These are phyloP conservation scores for Hypholoma sublateritium DNA, from an alignment of 768 basidiomycete genomes.

Conservation along the genomic window DNA sequence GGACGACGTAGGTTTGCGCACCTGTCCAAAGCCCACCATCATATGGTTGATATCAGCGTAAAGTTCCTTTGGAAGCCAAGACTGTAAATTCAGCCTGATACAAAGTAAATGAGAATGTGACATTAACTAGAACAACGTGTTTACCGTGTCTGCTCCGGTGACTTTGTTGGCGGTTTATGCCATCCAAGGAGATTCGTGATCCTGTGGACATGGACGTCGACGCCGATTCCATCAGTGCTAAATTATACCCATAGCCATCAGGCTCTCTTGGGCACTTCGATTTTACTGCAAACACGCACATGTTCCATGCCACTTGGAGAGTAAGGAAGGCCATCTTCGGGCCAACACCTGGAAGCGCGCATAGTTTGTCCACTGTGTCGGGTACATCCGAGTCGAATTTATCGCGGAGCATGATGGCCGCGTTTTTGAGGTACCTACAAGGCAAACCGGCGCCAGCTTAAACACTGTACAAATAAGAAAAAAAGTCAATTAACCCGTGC, in stretches of 20 bases:
- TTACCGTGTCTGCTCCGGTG: constrained; percentile 85
- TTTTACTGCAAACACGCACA: constrained; percentile 44
- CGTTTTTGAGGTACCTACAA: constrained; percentile 69
- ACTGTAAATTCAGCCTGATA: constrained; percentile 70
- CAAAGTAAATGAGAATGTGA: not conserved
- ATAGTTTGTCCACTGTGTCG: constrained; percentile 83
- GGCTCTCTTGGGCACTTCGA: not conserved
- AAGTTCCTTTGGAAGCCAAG: constrained; percentile 77
- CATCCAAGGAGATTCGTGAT: constrained; percentile 93
- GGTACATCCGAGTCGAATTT: constrained; percentile 85
- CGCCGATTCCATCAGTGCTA: constrained; percentile 89
- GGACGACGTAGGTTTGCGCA: constrained; percentile 22
- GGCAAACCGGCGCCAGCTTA: not conserved
- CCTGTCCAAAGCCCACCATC: constrained; percentile 87
- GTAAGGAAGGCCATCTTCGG: constrained; percentile 95
- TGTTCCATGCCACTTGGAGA: constrained; percentile 81
- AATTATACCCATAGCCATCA: not conserved
- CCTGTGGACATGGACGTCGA: constrained; percentile 94
- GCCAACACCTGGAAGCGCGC: constrained; percentile 87
- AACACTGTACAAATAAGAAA: not conserved
- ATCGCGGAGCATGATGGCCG: constrained; percentile 67
- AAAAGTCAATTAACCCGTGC: constrained; percentile 55
- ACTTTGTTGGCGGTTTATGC: constrained; percentile 85
- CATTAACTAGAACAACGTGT: not conserved
- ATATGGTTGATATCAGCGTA: constrained; percentile 77